A percentile compares a stretch with the other conserved stretches of the same genome.
Conservation (phyloP, 345 rosid genomes). For the Ailanthus altissimus region DNA sequence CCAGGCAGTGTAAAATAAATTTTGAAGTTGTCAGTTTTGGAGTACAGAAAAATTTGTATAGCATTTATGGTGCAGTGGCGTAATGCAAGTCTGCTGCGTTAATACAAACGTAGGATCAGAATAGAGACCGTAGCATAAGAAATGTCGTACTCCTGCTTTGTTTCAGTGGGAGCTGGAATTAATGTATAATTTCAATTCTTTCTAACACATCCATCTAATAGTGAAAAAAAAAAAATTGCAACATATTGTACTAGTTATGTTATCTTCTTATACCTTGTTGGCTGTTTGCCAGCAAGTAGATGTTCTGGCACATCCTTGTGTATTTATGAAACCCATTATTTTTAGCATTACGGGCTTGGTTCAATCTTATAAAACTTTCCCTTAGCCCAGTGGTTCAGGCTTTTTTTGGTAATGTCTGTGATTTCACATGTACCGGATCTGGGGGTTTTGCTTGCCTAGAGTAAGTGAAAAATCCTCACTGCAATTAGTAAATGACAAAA, state of each 20-base stretch:
- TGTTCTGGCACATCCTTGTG: neutral
- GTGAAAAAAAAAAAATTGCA: neutral
- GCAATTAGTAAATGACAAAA: neutral
- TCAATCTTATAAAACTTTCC: neutral
- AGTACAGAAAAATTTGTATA: conserved; percentile 29
- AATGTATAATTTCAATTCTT: neutral
- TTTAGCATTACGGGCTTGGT: neutral
- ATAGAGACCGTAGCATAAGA: neutral
- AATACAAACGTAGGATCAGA: neutral
- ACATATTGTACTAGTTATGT: neutral
- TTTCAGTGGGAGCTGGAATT: conserved; percentile 13
- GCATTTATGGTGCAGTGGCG: conserved; percentile 27
- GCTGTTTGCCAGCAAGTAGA: neutral
- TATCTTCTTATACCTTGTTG: neutral
- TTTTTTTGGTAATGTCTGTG: neutral
- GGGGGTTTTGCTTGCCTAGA: neutral
- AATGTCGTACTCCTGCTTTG: neutral
- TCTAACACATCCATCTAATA: neutral
- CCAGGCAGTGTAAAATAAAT: conserved; percentile 56
- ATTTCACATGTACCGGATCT: neutral
- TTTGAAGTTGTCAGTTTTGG: neutral
- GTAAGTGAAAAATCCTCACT: neutral
- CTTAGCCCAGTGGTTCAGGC: conserved; percentile 2
- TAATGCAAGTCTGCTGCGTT: conserved; percentile 8
- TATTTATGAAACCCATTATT: neutral